Percentiles rank a stretch among this genome's conserved stretches.
These are phyloP conservation scores for Rosa hybrid DNA, from an alignment of 331 rosid species.

Conservation along the genomic window DNA sequence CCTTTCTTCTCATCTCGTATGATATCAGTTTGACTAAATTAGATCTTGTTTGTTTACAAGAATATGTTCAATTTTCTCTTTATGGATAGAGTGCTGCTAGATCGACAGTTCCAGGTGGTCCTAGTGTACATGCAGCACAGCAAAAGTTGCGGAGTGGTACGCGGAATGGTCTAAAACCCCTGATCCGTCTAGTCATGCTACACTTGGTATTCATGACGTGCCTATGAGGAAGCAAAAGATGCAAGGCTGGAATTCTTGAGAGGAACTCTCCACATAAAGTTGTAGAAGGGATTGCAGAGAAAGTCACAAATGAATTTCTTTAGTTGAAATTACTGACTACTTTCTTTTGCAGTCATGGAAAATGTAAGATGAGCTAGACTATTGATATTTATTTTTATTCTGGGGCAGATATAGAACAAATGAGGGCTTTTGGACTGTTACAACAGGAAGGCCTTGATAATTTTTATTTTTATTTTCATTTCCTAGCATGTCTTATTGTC, in stretches of 20 bases:
- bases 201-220: conserved; percentile 87
- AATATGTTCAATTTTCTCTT: conserved; percentile 14
- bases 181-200: conserved; percentile 94
- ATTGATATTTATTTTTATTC: not conserved
- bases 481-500: not conserved
- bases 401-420: not conserved
- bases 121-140: conserved; percentile 93
- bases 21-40: not conserved
- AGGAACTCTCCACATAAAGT: conserved; percentile 31
- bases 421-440: not conserved
- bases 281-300: conserved; percentile 23
- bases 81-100: conserved; percentile 78
- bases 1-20: not conserved
- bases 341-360: not conserved
- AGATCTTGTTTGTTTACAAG: not conserved
- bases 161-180: conserved; percentile 68
- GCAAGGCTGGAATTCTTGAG: conserved; percentile 21
- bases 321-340: not conserved
- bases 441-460: too few species aligned
- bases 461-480: too few species aligned
- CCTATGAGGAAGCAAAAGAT: conserved; percentile 51
- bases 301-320: conserved; percentile 13
- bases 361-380: not conserved
- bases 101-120: conserved; percentile 88
- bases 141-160: conserved; percentile 94